Percentiles rank a stretch among this genome's conserved stretches.
Evolutionary conservation across 2,329 filamentous ascomycete species (phyloP).

Genomic region (Fusarium veterinarium): DNA sequence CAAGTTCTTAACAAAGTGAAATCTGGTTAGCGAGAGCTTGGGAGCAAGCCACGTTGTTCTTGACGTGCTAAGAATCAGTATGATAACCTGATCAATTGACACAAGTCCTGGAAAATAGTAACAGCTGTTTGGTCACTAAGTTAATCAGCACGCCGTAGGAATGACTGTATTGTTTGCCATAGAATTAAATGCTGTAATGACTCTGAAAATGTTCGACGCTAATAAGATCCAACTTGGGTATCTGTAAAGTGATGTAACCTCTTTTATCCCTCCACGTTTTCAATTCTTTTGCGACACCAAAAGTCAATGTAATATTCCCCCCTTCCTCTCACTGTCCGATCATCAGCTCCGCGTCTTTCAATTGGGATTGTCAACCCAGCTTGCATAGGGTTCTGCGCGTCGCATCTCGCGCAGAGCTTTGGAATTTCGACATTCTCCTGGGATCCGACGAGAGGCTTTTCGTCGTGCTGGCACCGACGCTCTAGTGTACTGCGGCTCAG

Average conservation of each 20-base stretch:
- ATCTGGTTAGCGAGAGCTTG: neutral
- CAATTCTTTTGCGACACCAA: neutral
- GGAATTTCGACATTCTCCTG: neutral
- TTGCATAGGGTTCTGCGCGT: neutral
- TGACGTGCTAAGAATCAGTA: accelerated
- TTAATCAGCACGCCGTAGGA: accelerated
- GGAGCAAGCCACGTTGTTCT: accelerated
- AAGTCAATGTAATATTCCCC: accelerated
- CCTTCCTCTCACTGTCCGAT: accelerated
- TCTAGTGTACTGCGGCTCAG: neutral
- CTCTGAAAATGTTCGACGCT: accelerated
- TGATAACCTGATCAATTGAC: accelerated
- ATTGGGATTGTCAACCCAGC: neutral
- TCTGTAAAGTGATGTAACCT: neutral
- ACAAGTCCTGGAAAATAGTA: accelerated
- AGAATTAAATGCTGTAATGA: neutral
- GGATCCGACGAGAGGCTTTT: neutral
- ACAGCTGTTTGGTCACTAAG: accelerated
- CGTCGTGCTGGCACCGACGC: neutral
- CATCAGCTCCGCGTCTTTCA: accelerated
- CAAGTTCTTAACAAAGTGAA: accelerated
- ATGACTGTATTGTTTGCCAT: neutral
- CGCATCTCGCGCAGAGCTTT: neutral
- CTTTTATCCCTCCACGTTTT: too few species aligned
- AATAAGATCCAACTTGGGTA: neutral